Conservation (phyloP, 495 filamentous ascomycete species). For the Cercophora samala region DNA sequence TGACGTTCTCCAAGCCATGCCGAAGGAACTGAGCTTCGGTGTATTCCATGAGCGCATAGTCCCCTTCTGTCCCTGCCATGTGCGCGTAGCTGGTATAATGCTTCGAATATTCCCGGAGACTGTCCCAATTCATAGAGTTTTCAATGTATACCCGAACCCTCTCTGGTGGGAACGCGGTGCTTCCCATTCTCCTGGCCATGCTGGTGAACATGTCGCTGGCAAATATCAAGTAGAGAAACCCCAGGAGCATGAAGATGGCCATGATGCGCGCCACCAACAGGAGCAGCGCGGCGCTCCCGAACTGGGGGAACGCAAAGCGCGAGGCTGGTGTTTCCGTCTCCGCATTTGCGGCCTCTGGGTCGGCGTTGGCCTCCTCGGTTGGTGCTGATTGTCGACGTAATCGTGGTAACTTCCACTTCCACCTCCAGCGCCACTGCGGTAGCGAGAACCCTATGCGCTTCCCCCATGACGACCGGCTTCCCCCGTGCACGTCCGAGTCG, state of each 20-base stretch:
- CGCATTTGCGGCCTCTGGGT: neutral
- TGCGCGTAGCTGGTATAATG: slow-evolving; percentile 78
- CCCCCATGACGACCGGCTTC: slow-evolving; percentile 43
- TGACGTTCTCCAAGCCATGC: slow-evolving; percentile 67
- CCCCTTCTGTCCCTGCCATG: slow-evolving; percentile 86
- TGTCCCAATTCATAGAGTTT: slow-evolving; percentile 58
- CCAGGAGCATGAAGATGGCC: slow-evolving; percentile 69
- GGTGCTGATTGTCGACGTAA: slow-evolving; percentile 36
- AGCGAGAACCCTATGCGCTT: slow-evolving; percentile 49
- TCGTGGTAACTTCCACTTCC: slow-evolving; percentile 47
- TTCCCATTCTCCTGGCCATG: slow-evolving; percentile 50
- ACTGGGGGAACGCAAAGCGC: slow-evolving; percentile 22
- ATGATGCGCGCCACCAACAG: slow-evolving; percentile 63
- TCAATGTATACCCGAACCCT: slow-evolving; percentile 67
- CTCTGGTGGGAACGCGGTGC: slow-evolving; percentile 61
- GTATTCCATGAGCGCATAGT: slow-evolving; percentile 76
- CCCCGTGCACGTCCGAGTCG: slow-evolving; percentile 57
- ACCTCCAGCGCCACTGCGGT: slow-evolving; percentile 47
- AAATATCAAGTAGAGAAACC: slow-evolving; percentile 77
- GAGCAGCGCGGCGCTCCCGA: slow-evolving; percentile 33
- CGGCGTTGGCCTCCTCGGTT: slow-evolving; percentile 10
- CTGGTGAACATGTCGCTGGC: slow-evolving; percentile 73
- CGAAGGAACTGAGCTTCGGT: slow-evolving; percentile 68
- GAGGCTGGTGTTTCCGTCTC: neutral
- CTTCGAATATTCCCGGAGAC: slow-evolving; percentile 66